Evolutionary conservation across 208 protist genomes (phyloP).

Genomic region (Trypanosoma melophagium): DNA sequence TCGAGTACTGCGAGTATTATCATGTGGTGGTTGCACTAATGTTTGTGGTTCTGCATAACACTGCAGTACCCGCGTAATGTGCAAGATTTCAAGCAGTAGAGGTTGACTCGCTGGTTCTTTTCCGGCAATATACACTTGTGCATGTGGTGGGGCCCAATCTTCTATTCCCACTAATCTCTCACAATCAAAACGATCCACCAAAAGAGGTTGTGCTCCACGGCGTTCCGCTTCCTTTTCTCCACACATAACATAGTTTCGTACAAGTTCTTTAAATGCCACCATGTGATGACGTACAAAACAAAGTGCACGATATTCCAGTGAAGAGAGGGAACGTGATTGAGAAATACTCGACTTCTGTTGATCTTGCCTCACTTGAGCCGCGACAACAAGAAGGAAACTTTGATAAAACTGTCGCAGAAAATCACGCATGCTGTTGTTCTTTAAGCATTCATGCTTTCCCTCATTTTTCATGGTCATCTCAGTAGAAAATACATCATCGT

Average conservation of each 20-base stretch:
- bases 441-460: background rate
- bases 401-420: conserved; percentile 62
- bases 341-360: conserved; percentile 13
- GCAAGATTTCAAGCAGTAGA: conserved; percentile 56
- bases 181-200: conserved; percentile 26
- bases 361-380: conserved; percentile 44
- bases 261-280: conserved; percentile 35
- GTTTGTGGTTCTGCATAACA: conserved; percentile 53
- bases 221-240: conserved; percentile 47
- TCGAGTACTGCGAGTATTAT: too few relatives aligned
- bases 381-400: conserved; percentile 49
- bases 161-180: background rate
- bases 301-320: conserved; percentile 45
- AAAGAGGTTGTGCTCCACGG: conserved; percentile 53
- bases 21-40: background rate
- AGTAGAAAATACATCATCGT: background rate
- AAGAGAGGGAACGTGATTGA: conserved; percentile 23
- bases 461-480: background rate
- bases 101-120: conserved; percentile 79
- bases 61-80: conserved; percentile 66
- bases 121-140: conserved; percentile 52
- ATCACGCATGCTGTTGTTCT: conserved; percentile 15
- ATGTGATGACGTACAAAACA: conserved; percentile 44
- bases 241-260: conserved; percentile 64
- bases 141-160: conserved; percentile 16